phyloP scores from a whole-genome alignment of 1,284 basidiomycete genomes.

The Sphagnurus paluster region DNA sequence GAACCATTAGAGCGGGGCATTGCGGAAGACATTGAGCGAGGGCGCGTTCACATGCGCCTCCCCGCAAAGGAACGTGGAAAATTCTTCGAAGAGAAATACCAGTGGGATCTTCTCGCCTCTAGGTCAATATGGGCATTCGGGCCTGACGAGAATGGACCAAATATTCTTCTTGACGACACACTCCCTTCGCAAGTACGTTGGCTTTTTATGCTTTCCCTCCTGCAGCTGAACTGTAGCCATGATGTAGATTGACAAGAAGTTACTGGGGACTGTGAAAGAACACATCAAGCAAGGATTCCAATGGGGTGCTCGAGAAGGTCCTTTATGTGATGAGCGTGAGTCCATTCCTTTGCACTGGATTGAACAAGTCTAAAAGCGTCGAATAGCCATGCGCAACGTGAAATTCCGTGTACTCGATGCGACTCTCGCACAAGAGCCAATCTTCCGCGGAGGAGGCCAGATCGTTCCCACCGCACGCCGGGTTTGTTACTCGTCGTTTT shows the following conservation, averaged over 20 bases:
- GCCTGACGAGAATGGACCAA: slow-evolving; percentile 92
- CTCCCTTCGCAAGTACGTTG: slow-evolving; percentile 81
- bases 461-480: slow-evolving; percentile 54
- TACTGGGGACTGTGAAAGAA: slow-evolving; percentile 88
- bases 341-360: slow-evolving; percentile 20
- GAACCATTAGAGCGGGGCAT: slow-evolving; percentile 93
- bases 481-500: slow-evolving; percentile 98
- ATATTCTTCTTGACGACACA: slow-evolving; percentile 94
- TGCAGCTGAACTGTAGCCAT: slow-evolving; percentile 4
- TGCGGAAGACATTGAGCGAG: slow-evolving; percentile 91
- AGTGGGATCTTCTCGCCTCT: slow-evolving; percentile 97
- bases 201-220: background rate
- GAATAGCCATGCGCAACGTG: slow-evolving; percentile 92
- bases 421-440: slow-evolving; percentile 89
- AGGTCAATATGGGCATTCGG: slow-evolving; percentile 99
- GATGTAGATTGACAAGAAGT: slow-evolving; percentile 85
- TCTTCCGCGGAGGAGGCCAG: slow-evolving; percentile 96
- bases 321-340: slow-evolving; percentile 97
- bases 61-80: slow-evolving; percentile 89
- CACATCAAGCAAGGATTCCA: slow-evolving; percentile 99
- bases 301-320: slow-evolving; percentile 97
- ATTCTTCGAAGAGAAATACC: slow-evolving; percentile 95
- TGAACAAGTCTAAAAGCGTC: slow-evolving; percentile 7
- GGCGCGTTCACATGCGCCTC: slow-evolving; percentile 91
- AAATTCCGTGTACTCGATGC: slow-evolving; percentile 97